These are phyloP conservation scores for Aureobasidium sp. DNA, from an alignment of 2,329 filamentous ascomycete species.

Conservation along the genomic window DNA sequence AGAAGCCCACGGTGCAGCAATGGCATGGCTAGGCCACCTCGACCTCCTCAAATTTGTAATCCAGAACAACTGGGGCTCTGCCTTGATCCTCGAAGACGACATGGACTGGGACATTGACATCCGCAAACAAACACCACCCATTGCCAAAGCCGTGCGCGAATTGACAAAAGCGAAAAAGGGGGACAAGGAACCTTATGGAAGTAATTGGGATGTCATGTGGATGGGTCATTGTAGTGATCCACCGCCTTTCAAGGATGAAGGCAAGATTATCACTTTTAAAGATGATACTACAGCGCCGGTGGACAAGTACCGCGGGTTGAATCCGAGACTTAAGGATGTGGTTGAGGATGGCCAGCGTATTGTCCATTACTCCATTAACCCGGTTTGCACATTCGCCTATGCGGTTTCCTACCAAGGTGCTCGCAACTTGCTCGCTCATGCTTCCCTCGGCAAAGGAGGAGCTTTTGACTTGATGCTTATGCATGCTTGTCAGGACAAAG, in stretches of 20 bases:
- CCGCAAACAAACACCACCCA: constrained; percentile 26
- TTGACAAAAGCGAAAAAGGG: constrained; percentile 22
- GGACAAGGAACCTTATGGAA: constrained; percentile 26
- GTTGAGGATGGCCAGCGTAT: constrained; percentile 23
- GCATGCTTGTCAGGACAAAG: constrained; percentile 26
- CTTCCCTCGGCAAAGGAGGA: constrained; percentile 26
- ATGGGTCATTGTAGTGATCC: constrained; percentile 33
- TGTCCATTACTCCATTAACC: constrained; percentile 23
- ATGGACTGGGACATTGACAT: constrained; percentile 34
- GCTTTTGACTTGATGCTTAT: constrained; percentile 33
- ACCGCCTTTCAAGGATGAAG: constrained; percentile 17
- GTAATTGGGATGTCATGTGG: constrained; percentile 34
- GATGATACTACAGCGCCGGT: constrained; percentile 22
- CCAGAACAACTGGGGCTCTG: constrained; percentile 22
- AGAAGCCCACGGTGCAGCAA: constrained; percentile 18
- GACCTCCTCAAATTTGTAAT: constrained; percentile 28
- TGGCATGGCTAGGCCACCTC: constrained; percentile 29
- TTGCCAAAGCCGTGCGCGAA: constrained; percentile 29
- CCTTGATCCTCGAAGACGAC: constrained; percentile 33
- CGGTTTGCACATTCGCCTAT: constrained; percentile 30
- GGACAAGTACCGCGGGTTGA: constrained; percentile 24
- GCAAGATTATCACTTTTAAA: constrained; percentile 17
- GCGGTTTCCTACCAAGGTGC: constrained; percentile 28
- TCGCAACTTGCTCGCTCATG: constrained; percentile 27
- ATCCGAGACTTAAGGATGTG: constrained; percentile 19